A percentile compares a stretch with the other conserved stretches of the same genome.
These are phyloP conservation scores for Umbelopsis sp. DNA, from an alignment of 371 early-diverging fungal genomes.

Conservation along the genomic window DNA sequence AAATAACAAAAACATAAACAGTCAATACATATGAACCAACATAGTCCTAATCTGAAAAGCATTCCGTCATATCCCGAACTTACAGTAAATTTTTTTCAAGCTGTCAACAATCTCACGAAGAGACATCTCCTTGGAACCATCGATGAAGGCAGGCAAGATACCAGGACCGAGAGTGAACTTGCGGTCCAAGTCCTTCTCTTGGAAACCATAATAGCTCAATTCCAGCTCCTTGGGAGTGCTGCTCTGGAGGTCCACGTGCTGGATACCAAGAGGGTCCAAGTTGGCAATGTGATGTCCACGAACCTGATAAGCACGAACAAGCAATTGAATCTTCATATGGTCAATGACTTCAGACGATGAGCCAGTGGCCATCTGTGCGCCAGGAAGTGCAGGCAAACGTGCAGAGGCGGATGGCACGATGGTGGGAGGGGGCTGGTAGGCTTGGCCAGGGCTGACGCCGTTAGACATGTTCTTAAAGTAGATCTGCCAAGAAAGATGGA, in stretches of 20 bases:
- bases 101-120: conserved; percentile 87
- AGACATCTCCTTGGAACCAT: conserved; percentile 66
- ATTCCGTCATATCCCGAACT: conserved; percentile 25
- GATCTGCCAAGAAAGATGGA: conserved; percentile 96
- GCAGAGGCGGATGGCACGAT: conserved; percentile 73
- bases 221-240: conserved; percentile 84
- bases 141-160: conserved; percentile 88
- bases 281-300: conserved; percentile 96
- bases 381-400: conserved; percentile 66
- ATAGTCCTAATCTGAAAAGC: neutral
- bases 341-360: conserved; percentile 80
- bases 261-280: conserved; percentile 92
- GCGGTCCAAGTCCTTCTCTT: conserved; percentile 88
- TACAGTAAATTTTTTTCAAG: conserved; percentile 88
- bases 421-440: conserved; percentile 84
- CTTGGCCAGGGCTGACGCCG: conserved; percentile 71
- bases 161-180: conserved; percentile 93
- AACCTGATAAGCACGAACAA: conserved; percentile 96
- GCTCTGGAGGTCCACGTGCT: conserved; percentile 59
- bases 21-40: conserved; percentile 15
- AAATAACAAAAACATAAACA: neutral
- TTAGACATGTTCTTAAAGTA: conserved; percentile 92
- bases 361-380: conserved; percentile 35
- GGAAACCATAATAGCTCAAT: conserved; percentile 90
- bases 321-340: conserved; percentile 97